phyloP scores from a whole-genome alignment of 2,329 filamentous ascomycete species.

The Parastagonospora avenae region DNA sequence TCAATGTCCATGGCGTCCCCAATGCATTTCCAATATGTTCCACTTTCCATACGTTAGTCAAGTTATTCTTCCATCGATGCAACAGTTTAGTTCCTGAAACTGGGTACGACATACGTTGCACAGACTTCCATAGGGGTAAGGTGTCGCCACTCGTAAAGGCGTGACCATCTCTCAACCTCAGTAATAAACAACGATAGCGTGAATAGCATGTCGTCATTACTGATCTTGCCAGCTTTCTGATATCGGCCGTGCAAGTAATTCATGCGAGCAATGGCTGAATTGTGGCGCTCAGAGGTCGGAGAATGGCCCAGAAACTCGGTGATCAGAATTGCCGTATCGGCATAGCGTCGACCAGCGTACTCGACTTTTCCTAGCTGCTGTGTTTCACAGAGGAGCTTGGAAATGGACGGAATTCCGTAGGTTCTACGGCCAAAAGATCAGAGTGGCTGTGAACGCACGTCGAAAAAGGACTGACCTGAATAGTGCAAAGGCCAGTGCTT shows the following conservation, averaged over 20 bases:
- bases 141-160: constrained; percentile 71
- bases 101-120: constrained; percentile 54
- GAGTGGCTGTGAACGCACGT: neutral
- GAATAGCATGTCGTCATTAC: constrained; percentile 68
- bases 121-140: constrained; percentile 71
- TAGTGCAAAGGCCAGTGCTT: constrained; percentile 62
- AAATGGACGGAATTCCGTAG: constrained; percentile 47
- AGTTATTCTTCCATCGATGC: too few relatives aligned
- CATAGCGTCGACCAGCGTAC: constrained; percentile 34
- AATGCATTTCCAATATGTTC: constrained; percentile 72
- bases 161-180: constrained; percentile 68
- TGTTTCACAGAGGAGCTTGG: constrained; percentile 41
- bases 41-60: constrained; percentile 32
- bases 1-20: constrained; percentile 72
- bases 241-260: constrained; percentile 68
- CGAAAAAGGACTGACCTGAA: constrained; percentile 50
- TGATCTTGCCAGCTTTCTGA: constrained; percentile 63
- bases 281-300: constrained; percentile 42
- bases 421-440: constrained; percentile 21
- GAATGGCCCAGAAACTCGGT: constrained; percentile 33
- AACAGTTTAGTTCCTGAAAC: neutral
- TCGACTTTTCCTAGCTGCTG: constrained; percentile 32
- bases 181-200: constrained; percentile 68
- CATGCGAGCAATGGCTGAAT: constrained; percentile 62
- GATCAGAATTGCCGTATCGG: constrained; percentile 41